Evolutionary conservation across 352 stramenopile genomes (phyloP).

Genomic region (Phytophthora fragariaefolia): DNA sequence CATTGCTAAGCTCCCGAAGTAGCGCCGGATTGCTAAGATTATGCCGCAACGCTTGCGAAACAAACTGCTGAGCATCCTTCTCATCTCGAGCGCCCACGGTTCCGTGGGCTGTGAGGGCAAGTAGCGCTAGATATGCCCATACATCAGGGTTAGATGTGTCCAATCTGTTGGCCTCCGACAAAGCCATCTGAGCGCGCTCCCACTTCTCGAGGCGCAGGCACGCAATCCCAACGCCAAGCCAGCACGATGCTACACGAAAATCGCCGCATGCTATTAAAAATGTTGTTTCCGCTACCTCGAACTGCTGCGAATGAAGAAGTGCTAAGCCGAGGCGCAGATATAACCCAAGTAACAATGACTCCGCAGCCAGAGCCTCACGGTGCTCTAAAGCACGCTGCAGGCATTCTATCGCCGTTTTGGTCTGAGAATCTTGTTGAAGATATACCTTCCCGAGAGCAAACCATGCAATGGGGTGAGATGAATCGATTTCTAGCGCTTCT

Average conservation of each 20-base stretch:
- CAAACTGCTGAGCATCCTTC: slow-evolving; percentile 49
- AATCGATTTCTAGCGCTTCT: slow-evolving; percentile 70
- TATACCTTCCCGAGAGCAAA: slow-evolving; percentile 58
- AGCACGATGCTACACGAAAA: slow-evolving; percentile 72
- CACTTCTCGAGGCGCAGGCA: slow-evolving; percentile 68
- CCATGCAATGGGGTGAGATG: slow-evolving; percentile 60
- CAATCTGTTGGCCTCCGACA: slow-evolving; percentile 79
- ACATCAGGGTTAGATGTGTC: slow-evolving; percentile 73
- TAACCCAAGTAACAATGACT: slow-evolving; percentile 50
- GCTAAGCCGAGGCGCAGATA: slow-evolving; percentile 68
- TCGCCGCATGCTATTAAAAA: slow-evolving; percentile 69
- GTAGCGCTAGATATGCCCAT: slow-evolving; percentile 79
- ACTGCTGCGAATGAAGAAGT: slow-evolving; percentile 72
- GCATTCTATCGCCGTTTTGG: slow-evolving; percentile 53
- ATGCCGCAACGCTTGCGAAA: slow-evolving; percentile 68
- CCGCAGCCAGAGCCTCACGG: slow-evolving; percentile 31
- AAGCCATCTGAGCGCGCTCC: slow-evolving; percentile 59
- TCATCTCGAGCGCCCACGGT: slow-evolving; percentile 45
- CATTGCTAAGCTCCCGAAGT: slow-evolving; percentile 82
- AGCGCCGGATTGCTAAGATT: slow-evolving; percentile 68
- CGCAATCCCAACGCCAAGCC: slow-evolving; percentile 81
- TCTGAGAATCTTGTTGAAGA: slow-evolving; percentile 51
- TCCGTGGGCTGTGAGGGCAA: slow-evolving; percentile 44
- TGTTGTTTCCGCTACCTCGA: slow-evolving; percentile 51
- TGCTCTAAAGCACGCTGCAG: slow-evolving; percentile 55